These are phyloP conservation scores for Jacaranda mimosifolia DNA, from an alignment of 257 asterid species.

Conservation along the genomic window DNA sequence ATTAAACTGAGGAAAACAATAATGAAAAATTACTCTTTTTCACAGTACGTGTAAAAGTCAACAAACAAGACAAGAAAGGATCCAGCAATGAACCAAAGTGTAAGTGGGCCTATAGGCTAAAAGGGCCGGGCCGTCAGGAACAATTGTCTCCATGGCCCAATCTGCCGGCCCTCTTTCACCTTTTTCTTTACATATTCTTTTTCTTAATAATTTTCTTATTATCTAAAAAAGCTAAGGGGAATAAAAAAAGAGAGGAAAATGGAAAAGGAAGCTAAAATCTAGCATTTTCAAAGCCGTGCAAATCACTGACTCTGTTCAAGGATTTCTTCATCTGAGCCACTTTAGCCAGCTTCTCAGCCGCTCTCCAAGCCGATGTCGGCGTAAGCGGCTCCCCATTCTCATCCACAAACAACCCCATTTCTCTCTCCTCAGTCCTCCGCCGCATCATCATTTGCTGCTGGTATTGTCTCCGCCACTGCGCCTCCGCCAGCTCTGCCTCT, in stretches of 20 bases:
- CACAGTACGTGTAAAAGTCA: constrained; percentile 13
- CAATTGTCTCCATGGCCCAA: constrained; percentile 23
- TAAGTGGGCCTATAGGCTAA: constrained; percentile 6
- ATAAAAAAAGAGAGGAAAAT: not conserved
- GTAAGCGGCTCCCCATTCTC: constrained; percentile 80
- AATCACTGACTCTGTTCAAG: constrained; percentile 60
- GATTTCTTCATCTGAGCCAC: constrained; percentile 58
- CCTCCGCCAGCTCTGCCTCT: constrained; percentile 76
- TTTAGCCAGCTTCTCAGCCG: constrained; percentile 75
- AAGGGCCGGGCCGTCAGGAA: constrained; percentile 28
- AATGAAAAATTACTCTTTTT: not conserved
- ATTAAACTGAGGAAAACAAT: not conserved
- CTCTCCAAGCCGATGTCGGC: constrained; percentile 79
- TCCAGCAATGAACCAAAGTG: constrained; percentile 40
- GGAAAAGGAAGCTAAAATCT: constrained; percentile 58
- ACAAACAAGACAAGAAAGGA: constrained; percentile 28
- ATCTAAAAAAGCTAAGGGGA: not conserved
- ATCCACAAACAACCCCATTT: constrained; percentile 49
- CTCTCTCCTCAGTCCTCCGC: constrained; percentile 48
- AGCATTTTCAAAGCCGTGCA: constrained; percentile 94
- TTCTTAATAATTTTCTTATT: not conserved
- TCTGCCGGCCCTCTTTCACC: not conserved
- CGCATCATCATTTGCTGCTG: constrained; percentile 47
- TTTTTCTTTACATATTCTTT: not conserved
- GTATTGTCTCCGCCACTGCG: constrained; percentile 66